These are phyloP conservation scores for Colletotrichum echinochloae DNA, from an alignment of 2,329 filamentous ascomycete genomes.

Conservation along the genomic window DNA sequence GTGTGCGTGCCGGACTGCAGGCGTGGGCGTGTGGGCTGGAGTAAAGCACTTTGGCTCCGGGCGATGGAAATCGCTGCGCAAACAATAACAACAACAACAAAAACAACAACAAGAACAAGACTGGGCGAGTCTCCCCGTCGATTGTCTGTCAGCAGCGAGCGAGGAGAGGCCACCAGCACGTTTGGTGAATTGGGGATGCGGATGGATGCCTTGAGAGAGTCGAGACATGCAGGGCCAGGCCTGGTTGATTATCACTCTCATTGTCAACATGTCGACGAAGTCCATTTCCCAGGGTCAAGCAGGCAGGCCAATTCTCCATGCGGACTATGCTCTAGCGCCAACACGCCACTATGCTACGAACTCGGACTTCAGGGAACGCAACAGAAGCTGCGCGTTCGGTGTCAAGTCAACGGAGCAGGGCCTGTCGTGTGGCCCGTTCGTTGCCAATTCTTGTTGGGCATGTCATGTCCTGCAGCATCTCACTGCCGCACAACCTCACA, in stretches of 20 bases:
- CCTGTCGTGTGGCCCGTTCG: constrained; percentile 24
- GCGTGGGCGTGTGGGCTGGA: neutral
- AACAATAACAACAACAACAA: neutral
- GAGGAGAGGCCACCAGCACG: constrained; percentile 17
- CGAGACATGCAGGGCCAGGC: neutral
- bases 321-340: neutral
- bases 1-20: constrained; percentile 12
- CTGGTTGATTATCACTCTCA: constrained; percentile 17
- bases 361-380: constrained; percentile 23
- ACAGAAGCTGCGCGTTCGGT: constrained; percentile 30
- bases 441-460: constrained; percentile 1
- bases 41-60: neutral
- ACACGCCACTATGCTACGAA: constrained; percentile 6
- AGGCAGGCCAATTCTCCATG: neutral
- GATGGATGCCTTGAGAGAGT: constrained; percentile 17
- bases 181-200: constrained; percentile 4
- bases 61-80: neutral
- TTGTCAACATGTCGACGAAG: neutral
- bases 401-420: constrained; percentile 24
- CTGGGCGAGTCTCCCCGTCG: neutral
- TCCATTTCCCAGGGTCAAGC: constrained; percentile 12
- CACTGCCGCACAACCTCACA: constrained; percentile 1
- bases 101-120: neutral
- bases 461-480: constrained; percentile 16
- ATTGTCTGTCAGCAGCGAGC: neutral